Percentiles rank a stretch among this genome's conserved stretches.
Evolutionary conservation across 352 stramenopile genomes (phyloP).

Genomic region (Phytophthora cactorum): DNA sequence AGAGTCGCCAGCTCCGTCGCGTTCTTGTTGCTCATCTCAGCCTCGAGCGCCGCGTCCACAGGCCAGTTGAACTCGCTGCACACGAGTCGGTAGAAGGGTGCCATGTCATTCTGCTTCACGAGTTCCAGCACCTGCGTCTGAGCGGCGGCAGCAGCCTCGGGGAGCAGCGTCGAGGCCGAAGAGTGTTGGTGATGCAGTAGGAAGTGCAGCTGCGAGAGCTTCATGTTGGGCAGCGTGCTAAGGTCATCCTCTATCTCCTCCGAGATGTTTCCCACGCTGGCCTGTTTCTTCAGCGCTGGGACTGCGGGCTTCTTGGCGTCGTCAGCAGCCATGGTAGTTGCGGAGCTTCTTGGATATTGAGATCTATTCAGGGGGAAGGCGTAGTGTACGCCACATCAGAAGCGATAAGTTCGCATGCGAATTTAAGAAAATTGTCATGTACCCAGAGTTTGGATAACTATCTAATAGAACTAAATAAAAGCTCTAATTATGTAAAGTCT

Average conservation of each 20-base stretch:
- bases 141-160: conserved; percentile 46
- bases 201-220: conserved; percentile 76
- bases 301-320: conserved; percentile 24
- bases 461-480: too few species aligned
- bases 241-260: conserved; percentile 89
- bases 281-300: conserved; percentile 66
- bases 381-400: background rate
- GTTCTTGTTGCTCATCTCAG: conserved; percentile 67
- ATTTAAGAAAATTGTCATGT: background rate
- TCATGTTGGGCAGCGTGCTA: conserved; percentile 81
- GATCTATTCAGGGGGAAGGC: conserved; percentile 6
- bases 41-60: conserved; percentile 59
- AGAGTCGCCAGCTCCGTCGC: conserved; percentile 76
- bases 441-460: background rate
- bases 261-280: conserved; percentile 83
- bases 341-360: conserved; percentile 7
- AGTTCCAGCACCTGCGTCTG: conserved; percentile 63
- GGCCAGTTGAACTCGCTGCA: conserved; percentile 79
- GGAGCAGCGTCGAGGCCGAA: conserved; percentile 42
- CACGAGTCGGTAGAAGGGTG: conserved; percentile 80
- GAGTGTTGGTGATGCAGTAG: conserved; percentile 77
- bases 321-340: conserved; percentile 11
- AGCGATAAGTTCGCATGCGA: background rate
- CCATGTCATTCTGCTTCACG: conserved; percentile 75
- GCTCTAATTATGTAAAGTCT: too few species aligned